Evolutionary conservation across 2,329 filamentous ascomycete species (phyloP).

Genomic region (Diaporthe humulicola): DNA sequence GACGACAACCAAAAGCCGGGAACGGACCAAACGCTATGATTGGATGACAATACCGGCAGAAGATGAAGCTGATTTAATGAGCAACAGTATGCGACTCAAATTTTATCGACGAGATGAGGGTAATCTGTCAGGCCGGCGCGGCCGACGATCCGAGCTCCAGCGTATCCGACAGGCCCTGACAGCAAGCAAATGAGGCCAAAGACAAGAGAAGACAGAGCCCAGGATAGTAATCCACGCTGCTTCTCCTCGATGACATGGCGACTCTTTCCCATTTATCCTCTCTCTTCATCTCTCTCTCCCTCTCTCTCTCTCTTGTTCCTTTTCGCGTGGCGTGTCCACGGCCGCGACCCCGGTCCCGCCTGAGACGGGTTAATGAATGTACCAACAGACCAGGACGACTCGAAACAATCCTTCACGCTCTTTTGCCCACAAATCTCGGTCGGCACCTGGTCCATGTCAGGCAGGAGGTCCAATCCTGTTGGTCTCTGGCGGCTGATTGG

Average conservation of each 20-base stretch:
- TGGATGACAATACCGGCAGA: neutral
- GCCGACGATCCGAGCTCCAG: slow-evolving; percentile 13
- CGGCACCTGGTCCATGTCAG: neutral
- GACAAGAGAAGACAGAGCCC: neutral
- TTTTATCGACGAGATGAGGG: slow-evolving; percentile 6
- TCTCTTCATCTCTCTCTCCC: no score
- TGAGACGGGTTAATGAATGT: neutral
- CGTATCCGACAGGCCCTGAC: neutral
- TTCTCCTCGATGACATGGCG: neutral
- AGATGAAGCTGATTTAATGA: slow-evolving; percentile 11
- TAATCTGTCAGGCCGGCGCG: slow-evolving; percentile 9
- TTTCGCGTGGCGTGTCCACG: neutral
- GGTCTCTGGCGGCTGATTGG: neutral
- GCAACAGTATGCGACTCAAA: neutral
- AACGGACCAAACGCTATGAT: neutral
- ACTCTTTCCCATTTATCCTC: neutral
- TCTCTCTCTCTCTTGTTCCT: neutral
- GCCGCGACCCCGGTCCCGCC: slow-evolving; percentile 10
- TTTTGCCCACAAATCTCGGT: neutral
- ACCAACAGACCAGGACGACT: neutral
- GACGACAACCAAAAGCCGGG: neutral
- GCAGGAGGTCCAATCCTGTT: neutral
- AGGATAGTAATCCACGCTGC: neutral
- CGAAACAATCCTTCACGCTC: slow-evolving; percentile 20
- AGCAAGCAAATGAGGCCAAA: neutral